These are phyloP conservation scores for Aspergillus sp. DNA, from an alignment of 2,329 filamentous ascomycete genomes.

Conservation along the genomic window DNA sequence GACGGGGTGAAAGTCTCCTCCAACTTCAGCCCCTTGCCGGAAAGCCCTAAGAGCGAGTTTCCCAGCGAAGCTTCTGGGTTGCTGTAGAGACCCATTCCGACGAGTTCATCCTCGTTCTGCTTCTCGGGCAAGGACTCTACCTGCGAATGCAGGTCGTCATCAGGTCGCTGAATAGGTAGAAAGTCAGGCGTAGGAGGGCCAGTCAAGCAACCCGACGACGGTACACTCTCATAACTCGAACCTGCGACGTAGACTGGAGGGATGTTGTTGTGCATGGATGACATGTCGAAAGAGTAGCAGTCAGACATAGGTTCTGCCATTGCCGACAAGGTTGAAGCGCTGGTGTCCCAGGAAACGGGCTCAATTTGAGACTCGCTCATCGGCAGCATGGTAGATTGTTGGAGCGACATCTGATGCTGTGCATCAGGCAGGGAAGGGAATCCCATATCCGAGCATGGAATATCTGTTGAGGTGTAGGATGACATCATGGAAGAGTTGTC, in stretches of 20 bases:
- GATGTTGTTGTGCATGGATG: conserved; percentile 35
- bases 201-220: conserved; percentile 38
- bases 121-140: conserved; percentile 54
- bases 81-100: conserved; percentile 84
- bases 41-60: conserved; percentile 59
- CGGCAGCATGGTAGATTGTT: conserved; percentile 24
- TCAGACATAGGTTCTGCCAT: conserved; percentile 31
- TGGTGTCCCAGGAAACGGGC: conserved; percentile 29
- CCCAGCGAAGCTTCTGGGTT: conserved; percentile 62
- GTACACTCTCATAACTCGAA: conserved; percentile 38
- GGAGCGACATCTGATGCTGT: conserved; percentile 24
- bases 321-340: conserved; percentile 19
- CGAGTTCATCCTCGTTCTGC: conserved; percentile 68
- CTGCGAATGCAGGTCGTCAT: conserved; percentile 25
- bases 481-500: conserved; percentile 24
- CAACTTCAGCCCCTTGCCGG: conserved; percentile 74
- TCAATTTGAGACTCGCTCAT: conserved; percentile 32
- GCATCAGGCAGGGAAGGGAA: conserved; percentile 23
- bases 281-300: conserved; percentile 36
- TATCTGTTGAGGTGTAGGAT: conserved; percentile 24
- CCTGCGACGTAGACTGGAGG: conserved; percentile 33
- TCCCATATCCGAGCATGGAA: conserved; percentile 25
- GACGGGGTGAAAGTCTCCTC: conserved; percentile 75
- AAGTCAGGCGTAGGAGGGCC: conserved; percentile 43
- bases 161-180: conserved; percentile 39